Evolutionary conservation across 1,284 basidiomycete species (phyloP).

Genomic region (Cryptococcus depauperatus): DNA sequence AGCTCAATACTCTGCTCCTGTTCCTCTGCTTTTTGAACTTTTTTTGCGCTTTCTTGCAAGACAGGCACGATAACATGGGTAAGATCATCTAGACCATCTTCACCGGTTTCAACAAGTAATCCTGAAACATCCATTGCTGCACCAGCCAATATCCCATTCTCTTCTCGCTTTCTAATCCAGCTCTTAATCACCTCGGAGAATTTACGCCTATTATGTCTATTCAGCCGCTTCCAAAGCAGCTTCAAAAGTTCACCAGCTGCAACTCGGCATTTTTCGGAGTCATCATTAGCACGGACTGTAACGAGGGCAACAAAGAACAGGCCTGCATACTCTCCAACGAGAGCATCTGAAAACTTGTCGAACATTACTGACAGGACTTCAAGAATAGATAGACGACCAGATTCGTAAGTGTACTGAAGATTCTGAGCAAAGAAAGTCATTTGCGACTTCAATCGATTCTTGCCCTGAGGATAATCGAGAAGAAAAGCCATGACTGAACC

Average conservation of each 20-base stretch:
- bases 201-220: constrained; percentile 52
- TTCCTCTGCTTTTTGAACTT: constrained; percentile 41
- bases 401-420: constrained; percentile 82
- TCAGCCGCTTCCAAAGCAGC: constrained; percentile 60
- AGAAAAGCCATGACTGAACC: constrained; percentile 87
- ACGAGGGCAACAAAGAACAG: constrained; percentile 87
- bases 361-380: constrained; percentile 79
- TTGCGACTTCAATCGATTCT: constrained; percentile 75
- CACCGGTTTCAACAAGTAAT: constrained; percentile 51
- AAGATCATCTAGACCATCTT: constrained; percentile 29
- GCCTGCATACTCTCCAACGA: constrained; percentile 77
- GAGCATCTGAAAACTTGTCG: constrained; percentile 68
- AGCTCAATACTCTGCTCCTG: constrained; percentile 52
- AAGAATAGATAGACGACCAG: constrained; percentile 83
- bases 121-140: constrained; percentile 66
- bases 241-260: constrained; percentile 79
- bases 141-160: constrained; percentile 28
- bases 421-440: constrained; percentile 93
- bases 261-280: constrained; percentile 76
- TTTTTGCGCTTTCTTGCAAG: constrained; percentile 50
- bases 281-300: constrained; percentile 89
- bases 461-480: constrained; percentile 95
- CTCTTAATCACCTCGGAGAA: constrained; percentile 60
- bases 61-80: constrained; percentile 52
- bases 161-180: constrained; percentile 52